Conservation (phyloP, 1,139 yeast species). For the Debaryomycetaceae sp. region DNA sequence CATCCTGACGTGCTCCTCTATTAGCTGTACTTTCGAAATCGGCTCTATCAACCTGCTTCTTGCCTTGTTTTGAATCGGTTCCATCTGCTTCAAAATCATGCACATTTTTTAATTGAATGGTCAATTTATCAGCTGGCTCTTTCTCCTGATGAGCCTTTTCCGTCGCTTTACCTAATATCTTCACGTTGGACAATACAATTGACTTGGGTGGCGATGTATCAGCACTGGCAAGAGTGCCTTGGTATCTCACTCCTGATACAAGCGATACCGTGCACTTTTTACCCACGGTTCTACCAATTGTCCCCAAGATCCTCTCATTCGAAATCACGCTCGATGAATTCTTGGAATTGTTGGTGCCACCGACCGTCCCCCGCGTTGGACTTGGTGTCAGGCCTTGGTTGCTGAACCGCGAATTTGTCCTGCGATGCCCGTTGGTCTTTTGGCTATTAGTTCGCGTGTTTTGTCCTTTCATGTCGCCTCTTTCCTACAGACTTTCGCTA, state of each 20-base stretch:
- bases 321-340: slow-evolving; percentile 6
- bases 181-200: slow-evolving; percentile 51
- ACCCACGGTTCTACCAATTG: slow-evolving; percentile 57
- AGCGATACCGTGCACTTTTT: slow-evolving; percentile 55
- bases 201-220: slow-evolving; percentile 37
- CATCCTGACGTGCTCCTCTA: slow-evolving; percentile 6
- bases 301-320: slow-evolving; percentile 46
- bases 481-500: not conserved
- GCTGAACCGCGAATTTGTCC: slow-evolving; percentile 21
- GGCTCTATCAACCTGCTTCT: slow-evolving; percentile 2
- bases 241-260: slow-evolving; percentile 55
- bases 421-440: slow-evolving; percentile 24
- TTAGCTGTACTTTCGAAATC: slow-evolving; percentile 5
- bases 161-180: slow-evolving; percentile 25
- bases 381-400: not conserved
- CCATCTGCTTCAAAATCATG: slow-evolving; percentile 54
- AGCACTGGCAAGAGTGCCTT: slow-evolving; percentile 52
- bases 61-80: slow-evolving; percentile 31
- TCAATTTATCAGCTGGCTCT: slow-evolving; percentile 41
- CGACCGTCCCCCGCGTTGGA: slow-evolving; percentile 1
- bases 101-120: slow-evolving; percentile 58
- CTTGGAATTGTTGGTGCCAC: not conserved
- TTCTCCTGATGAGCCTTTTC: slow-evolving; percentile 30
- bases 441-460: slow-evolving; percentile 15
- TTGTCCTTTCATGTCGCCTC: slow-evolving; percentile 21